Evolutionary conservation across 768 basidiomycete species (phyloP).

Genomic region (Auriscalpium vulgare): DNA sequence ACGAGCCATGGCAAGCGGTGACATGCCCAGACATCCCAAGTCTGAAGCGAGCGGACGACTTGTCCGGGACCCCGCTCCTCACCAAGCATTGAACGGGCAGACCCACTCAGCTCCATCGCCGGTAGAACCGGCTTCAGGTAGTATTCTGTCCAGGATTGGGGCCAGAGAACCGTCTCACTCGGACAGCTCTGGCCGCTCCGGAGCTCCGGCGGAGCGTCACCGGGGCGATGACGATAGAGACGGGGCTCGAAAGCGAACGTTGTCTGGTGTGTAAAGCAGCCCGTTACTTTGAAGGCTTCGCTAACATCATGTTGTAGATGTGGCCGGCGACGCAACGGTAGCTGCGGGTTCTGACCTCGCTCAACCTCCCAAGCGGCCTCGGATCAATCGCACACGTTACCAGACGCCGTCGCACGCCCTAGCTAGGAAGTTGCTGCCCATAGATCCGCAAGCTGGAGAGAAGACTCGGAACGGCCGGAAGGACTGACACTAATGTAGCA

Average conservation of each 20-base stretch:
- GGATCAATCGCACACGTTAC: constrained; percentile 50
- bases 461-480: constrained; percentile 46
- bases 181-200: constrained; percentile 9
- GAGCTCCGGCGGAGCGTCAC: constrained; percentile 10
- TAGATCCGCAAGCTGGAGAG: constrained; percentile 54
- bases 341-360: constrained; percentile 29
- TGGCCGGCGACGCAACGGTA: constrained; percentile 25
- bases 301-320: constrained; percentile 59
- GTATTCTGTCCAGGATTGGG: constrained; percentile 50
- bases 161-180: constrained; percentile 43
- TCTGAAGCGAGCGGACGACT: constrained; percentile 35
- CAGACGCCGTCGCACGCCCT: constrained; percentile 30
- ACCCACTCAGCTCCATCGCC: neutral
- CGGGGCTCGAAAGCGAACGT: constrained; percentile 54
- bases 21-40: constrained; percentile 34
- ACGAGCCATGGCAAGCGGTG: constrained; percentile 55
- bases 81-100: neutral
- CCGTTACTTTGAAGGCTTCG: neutral
- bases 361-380: constrained; percentile 51
- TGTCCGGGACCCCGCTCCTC: neutral
- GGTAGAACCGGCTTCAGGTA: constrained; percentile 15
- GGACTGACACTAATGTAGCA: constrained; percentile 28
- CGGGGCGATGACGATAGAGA: constrained; percentile 57
- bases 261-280: constrained; percentile 47
- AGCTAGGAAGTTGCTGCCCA: constrained; percentile 52